Percentiles rank a stretch among this genome's conserved stretches.
Conservation (phyloP, 345 rosid species). For the Salix purpurea region DNA sequence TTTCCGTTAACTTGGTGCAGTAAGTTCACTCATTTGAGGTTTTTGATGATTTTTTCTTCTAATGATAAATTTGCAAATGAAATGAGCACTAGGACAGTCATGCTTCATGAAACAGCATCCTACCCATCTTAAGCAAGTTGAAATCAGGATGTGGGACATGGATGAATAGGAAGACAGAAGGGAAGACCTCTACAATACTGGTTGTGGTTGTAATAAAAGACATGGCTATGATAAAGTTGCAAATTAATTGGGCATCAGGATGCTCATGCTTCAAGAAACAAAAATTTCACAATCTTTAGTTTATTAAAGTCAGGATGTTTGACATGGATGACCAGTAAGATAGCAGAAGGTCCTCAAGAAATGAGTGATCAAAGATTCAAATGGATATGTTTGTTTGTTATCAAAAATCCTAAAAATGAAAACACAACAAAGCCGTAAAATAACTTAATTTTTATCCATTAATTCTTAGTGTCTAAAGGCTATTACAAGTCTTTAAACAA, state of each 20-base stretch:
- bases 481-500: too few species aligned
- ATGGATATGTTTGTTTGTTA: too few species aligned
- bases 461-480: too few species aligned
- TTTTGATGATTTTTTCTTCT: constrained; percentile 2
- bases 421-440: too few species aligned
- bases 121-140: background rate
- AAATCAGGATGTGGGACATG: background rate
- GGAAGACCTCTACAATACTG: background rate
- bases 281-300: background rate
- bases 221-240: background rate
- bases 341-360: background rate
- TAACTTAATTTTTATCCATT: too few species aligned
- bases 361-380: background rate
- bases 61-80: background rate
- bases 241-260: background rate
- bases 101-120: background rate
- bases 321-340: background rate
- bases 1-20: background rate
- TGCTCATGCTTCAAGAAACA: background rate
- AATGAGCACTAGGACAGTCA: background rate
- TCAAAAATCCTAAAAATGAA: too few species aligned
- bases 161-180: background rate
- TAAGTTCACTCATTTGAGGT: constrained; percentile 1
- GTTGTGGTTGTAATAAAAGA: background rate
- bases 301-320: background rate